phyloP scores from a whole-genome alignment of 2,329 filamentous ascomycete genomes.

The Pseudogymnoascus sp. region DNA sequence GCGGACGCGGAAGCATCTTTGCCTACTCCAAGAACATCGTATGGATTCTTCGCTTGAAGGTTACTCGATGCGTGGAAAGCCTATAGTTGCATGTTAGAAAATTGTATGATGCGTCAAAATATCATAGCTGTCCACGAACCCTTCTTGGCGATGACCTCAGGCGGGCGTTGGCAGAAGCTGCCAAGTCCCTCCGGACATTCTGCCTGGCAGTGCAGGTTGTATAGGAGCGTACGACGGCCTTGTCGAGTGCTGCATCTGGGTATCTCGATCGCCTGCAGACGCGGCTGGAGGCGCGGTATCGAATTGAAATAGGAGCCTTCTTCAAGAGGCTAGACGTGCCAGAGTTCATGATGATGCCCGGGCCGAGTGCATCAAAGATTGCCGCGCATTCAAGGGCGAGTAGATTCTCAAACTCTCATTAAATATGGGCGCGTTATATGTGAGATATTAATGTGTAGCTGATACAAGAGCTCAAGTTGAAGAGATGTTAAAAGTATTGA shows the following conservation, averaged over 20 bases:
- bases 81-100: conserved; percentile 15
- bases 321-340: conserved; percentile 25
- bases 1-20: conserved; percentile 75
- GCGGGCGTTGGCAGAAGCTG: conserved; percentile 19
- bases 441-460: conserved; percentile 1
- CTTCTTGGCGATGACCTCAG: conserved; percentile 16
- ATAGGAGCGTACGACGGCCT: background rate
- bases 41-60: conserved; percentile 59
- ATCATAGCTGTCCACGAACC: conserved; percentile 17
- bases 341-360: conserved; percentile 23
- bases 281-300: conserved; percentile 2
- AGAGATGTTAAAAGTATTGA: background rate
- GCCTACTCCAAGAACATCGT: conserved; percentile 73
- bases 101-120: background rate
- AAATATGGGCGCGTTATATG: background rate
- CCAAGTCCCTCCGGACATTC: conserved; percentile 10
- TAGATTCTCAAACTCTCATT: background rate
- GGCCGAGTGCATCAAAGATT: conserved; percentile 15
- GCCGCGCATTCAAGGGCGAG: conserved; percentile 1
- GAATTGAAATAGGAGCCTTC: conserved; percentile 22
- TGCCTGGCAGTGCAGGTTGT: background rate
- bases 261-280: background rate
- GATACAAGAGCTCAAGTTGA: background rate
- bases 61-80: conserved; percentile 25
- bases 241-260: background rate